These are phyloP conservation scores for Cladophialophora chaetospira DNA, from an alignment of 2,329 filamentous ascomycete genomes.

Conservation along the genomic window DNA sequence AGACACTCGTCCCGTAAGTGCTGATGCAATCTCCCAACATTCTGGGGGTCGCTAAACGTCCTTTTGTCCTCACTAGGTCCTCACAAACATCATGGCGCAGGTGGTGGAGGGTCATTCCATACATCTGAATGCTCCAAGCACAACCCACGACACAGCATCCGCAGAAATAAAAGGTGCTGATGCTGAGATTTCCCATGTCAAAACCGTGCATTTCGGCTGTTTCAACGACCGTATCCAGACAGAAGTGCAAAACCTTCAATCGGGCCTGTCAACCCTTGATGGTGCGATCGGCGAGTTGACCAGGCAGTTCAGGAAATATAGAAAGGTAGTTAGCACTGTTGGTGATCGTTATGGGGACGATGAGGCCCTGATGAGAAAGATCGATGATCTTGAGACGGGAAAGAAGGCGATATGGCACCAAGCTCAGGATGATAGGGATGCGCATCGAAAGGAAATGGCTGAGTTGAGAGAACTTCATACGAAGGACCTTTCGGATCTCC, in stretches of 20 bases:
- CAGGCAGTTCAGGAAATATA: neutral
- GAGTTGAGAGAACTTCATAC: neutral
- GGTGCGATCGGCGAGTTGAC: constrained; percentile 1
- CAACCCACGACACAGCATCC: too few species aligned
- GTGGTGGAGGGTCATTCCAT: too few species aligned
- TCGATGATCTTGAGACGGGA: neutral
- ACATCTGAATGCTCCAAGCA: too few species aligned
- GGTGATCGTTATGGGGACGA: constrained; percentile 5
- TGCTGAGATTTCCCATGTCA: too few species aligned
- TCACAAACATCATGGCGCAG: too few species aligned
- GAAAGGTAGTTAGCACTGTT: constrained; percentile 9
- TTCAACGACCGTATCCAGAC: constrained; percentile 6
- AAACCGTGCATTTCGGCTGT: neutral
- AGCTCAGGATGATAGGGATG: neutral
- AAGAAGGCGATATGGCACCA: neutral
- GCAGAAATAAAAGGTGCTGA: too few species aligned
- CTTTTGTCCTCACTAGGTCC: too few species aligned
- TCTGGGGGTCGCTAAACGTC: too few species aligned
- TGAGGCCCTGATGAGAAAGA: constrained; percentile 2
- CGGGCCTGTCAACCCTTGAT: neutral
- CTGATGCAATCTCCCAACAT: too few species aligned
- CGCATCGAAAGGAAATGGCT: neutral
- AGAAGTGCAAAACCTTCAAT: neutral
- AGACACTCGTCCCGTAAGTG: too few species aligned
- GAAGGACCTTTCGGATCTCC: neutral